Percentiles rank a stretch among this genome's conserved stretches.
Conservation (phyloP, 768 basidiomycete species). For the Termitomyces titanicus region DNA sequence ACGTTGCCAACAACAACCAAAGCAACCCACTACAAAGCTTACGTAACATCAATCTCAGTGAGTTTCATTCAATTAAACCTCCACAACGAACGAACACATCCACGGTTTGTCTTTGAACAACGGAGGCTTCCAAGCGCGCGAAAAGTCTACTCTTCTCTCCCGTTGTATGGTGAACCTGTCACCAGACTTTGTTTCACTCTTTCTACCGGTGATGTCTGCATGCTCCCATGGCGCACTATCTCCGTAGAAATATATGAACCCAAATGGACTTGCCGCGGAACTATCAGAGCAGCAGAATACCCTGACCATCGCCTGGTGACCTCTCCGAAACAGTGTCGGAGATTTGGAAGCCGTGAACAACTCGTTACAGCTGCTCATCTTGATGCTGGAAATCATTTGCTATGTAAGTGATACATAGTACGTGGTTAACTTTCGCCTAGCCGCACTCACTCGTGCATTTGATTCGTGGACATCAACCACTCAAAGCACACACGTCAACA, state of each 20-base stretch:
- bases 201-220: not conserved
- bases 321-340: too few species aligned
- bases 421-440: too few species aligned
- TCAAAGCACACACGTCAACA: too few species aligned
- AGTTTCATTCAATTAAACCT: not conserved
- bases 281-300: not conserved
- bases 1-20: conserved; percentile 26
- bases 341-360: too few species aligned
- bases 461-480: too few species aligned
- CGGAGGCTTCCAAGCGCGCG: not conserved
- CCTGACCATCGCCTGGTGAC: not conserved
- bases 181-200: not conserved
- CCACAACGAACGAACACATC: not conserved
- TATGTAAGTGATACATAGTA: too few species aligned
- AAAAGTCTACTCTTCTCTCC: not conserved
- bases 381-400: too few species aligned
- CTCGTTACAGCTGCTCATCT: too few species aligned
- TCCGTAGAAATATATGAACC: not conserved
- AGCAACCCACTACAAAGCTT: conserved; percentile 15
- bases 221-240: not conserved
- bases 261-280: not conserved
- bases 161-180: not conserved
- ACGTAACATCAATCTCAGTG: conserved; percentile 13
- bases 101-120: not conserved
- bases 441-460: too few species aligned